These are phyloP conservation scores for Boletus holoroseus DNA, from an alignment of 1,284 basidiomycete species.

Conservation along the genomic window DNA sequence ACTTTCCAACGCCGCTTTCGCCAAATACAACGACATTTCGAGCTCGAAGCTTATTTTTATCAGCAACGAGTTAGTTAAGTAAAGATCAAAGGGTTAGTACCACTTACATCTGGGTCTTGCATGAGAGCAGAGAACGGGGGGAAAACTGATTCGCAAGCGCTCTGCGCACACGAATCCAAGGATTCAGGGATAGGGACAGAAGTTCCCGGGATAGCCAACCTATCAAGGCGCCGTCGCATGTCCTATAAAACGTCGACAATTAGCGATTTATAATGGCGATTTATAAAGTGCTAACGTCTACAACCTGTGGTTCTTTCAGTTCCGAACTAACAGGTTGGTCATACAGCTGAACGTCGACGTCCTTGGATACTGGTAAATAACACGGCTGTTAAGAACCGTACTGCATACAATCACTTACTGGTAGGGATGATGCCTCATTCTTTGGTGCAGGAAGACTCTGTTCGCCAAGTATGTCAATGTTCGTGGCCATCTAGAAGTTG, in stretches of 20 bases:
- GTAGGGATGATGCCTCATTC: not conserved
- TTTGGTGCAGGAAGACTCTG: not conserved
- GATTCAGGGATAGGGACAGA: not conserved
- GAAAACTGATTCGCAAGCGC: conserved; percentile 10
- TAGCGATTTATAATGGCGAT: not conserved
- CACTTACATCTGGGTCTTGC: conserved; percentile 11
- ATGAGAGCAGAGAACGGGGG: conserved; percentile 8
- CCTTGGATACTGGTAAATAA: conserved; percentile 13
- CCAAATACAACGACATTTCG: conserved; percentile 31
- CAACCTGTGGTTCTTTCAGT: conserved; percentile 5
- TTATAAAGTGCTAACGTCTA: not conserved
- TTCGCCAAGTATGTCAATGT: not conserved
- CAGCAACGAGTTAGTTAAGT: not conserved
- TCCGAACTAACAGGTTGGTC: not conserved
- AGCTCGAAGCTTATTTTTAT: conserved; percentile 14
- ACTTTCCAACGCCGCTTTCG: conserved; percentile 32
- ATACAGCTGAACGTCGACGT: not conserved
- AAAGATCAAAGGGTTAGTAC: not conserved
- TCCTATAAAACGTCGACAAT: conserved; percentile 13
- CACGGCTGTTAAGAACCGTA: not conserved
- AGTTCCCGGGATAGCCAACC: conserved; percentile 14
- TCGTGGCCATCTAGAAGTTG: conserved; percentile 1
- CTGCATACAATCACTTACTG: conserved; percentile 11
- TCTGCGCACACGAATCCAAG: conserved; percentile 7
- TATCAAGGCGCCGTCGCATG: conserved; percentile 8